These are phyloP conservation scores for Candida koratica DNA, from an alignment of 805 yeast species.

Conservation along the genomic window DNA sequence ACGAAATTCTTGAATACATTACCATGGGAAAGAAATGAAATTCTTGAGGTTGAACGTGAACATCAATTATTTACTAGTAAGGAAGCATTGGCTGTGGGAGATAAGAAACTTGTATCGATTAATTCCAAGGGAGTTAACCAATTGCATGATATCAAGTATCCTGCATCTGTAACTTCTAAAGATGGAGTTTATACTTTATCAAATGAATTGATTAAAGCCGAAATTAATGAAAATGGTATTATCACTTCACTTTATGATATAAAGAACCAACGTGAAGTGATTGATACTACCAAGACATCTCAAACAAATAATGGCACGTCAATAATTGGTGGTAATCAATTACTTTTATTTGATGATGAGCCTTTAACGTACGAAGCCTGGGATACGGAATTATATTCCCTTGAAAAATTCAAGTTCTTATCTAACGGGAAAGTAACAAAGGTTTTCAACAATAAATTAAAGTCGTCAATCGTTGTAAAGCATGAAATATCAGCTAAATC, in stretches of 20 bases:
- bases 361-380: conserved; percentile 93
- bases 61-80: conserved; percentile 15
- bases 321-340: conserved; percentile 68
- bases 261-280: conserved; percentile 54
- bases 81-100: conserved; percentile 5
- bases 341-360: conserved; percentile 79
- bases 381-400: conserved; percentile 92
- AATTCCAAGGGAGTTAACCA: conserved; percentile 19
- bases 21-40: conserved; percentile 8
- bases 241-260: conserved; percentile 63
- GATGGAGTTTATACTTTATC: conserved; percentile 43
- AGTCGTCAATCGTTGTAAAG: conserved; percentile 59
- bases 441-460: conserved; percentile 50
- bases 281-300: conserved; percentile 53
- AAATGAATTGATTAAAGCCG: conserved; percentile 60
- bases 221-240: conserved; percentile 48
- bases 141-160: conserved; percentile 32
- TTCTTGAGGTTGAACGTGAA: conserved; percentile 36
- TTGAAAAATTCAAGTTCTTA: conserved; percentile 60
- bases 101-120: conserved; percentile 20
- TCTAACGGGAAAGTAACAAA: conserved; percentile 37
- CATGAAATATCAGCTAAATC: conserved; percentile 58
- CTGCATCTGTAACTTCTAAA: conserved; percentile 44
- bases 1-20: not conserved
- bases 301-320: conserved; percentile 32